Evolutionary conservation across 2,329 filamentous ascomycete genomes (phyloP), one percentile per base, ranked within the genome.

Genomic region (Leptosphaerulina australis): DNA sequence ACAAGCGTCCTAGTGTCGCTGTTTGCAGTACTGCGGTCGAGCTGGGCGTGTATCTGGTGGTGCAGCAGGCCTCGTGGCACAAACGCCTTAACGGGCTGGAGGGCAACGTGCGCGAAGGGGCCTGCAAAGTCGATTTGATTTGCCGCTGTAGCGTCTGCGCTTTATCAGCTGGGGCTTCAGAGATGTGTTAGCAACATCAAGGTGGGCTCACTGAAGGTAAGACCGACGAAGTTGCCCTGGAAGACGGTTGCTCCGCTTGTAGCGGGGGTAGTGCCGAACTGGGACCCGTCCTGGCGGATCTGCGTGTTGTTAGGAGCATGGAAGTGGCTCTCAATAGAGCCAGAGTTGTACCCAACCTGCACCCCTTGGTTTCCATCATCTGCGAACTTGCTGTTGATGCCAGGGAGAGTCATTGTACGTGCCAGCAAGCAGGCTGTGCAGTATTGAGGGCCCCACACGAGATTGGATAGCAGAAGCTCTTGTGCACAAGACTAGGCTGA

Each of bases 101-200:
- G 49, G 14, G 49, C 41, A 35, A 49, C 48, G 39, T 59, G 33
- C 31, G 49, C 45, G 38, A 51, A 53, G n/a, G 51, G 45, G 14
- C 49, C 45, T 3, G 18, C 20, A 26, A 48, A 53, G 43, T 56
- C 50, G 24, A 35, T 26, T 26, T 10, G 45, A 9, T 43, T 28
- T 20, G 39, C 35, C n/a, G 41, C 10, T 14, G 18, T 9, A 21
- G 20, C 24, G 20, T 36, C 34, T 36, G n/a, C 34, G 11, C n/a
- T 12, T 36, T 15, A n/a, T 36, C 2, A 36, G 41, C 24, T n/a
- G n/a, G n/a, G n/a, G n/a, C n/a, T 17, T 21, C 17, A 37, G 9
- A 33, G 21, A 34, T 5, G 26, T 46, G 29, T 35, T 30, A 40
- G 34, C 14, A 31, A 26, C 22, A 34, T 38, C 20, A 20, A 11